Evolutionary conservation across 768 basidiomycete species (phyloP).

Genomic region (Pholiota microspora): DNA sequence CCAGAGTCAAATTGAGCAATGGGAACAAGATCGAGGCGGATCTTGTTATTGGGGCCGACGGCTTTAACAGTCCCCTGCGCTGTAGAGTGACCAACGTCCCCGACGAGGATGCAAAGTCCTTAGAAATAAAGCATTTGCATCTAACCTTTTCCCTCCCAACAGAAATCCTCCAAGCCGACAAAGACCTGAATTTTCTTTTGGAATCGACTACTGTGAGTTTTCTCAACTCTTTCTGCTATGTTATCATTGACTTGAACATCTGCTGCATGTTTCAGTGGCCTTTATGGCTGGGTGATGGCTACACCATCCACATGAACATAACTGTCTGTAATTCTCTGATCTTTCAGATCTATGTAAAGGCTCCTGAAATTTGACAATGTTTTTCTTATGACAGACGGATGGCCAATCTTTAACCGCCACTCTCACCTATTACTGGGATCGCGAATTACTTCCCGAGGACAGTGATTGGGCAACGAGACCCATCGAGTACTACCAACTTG

Average conservation of each 20-base stretch:
- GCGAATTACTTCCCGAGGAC: conserved; percentile 21
- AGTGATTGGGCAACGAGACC: conserved; percentile 16
- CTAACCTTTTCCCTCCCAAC: neutral
- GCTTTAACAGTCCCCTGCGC: neutral
- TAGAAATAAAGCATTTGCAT: neutral
- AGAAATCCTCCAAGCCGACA: neutral
- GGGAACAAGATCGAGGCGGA: neutral
- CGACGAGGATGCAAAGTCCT: neutral
- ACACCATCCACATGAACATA: neutral
- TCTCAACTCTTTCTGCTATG: neutral
- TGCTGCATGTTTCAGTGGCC: neutral
- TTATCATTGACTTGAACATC: neutral
- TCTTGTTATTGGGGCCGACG: neutral
- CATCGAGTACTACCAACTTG: neutral
- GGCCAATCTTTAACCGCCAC: neutral
- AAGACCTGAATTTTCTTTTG: neutral
- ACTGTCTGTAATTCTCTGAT: neutral
- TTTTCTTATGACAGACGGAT: neutral
- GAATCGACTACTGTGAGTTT: neutral
- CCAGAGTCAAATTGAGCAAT: neutral
- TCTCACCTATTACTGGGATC: neutral
- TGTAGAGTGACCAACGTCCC: neutral
- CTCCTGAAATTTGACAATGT: neutral
- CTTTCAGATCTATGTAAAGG: too few species aligned
- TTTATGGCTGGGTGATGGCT: neutral